Base-by-base conservation (phyloP, 768 basidiomycete species). In the Collybia mongolica region DNA sequence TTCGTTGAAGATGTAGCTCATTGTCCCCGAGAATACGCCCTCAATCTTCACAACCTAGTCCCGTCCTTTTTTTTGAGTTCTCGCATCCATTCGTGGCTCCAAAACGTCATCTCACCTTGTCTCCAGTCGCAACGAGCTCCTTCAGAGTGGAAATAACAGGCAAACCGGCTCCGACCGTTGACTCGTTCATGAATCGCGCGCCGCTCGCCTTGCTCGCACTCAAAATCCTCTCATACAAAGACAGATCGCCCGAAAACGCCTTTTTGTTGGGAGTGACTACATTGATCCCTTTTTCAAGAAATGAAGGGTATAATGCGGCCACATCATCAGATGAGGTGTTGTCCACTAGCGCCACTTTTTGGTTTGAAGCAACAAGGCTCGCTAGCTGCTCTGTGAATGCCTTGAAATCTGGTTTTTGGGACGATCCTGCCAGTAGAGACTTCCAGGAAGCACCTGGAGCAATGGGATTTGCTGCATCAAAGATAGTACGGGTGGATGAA, bases 1-100 rank as follows among this genome's bases (percentile, higher is more conserved):
- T 54, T 93, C 85, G 72, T 98, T 98, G 80, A 99, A 99, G 72
- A 99, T 98, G 73, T 98, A 99, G 65, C 89, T 93, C 78, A 99
- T 83, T 2, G 97, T 99, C 7, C 97, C 97, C 4, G 91, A 94
- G 68, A 99, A 92, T 18, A 98, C 97, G 35, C 97, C 97, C 68
- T 99, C 97, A 56, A 98, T 91, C 75, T 92, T 96, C 60, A 77
- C 72, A 54, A 96, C 74, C 87, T 90, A 53, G 4, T 32, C 32
- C 20, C 41, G 24, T 43, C 43, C 37, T 28, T 39, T 28, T 39
- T 6, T 20, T 20, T 22, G 41, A 39, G 28, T 6, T n/a, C n/a
- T 24, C 39, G 12, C 11, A 9, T 17, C 11, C n/a, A 26, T 29
- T 36, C 6, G n/a, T 9, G 14, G 17, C n/a, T 40, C 15, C 20